Evolutionary conservation across 163 green algal species (phyloP), one percentile per base, ranked within the genome.

Genomic region (Chlorella variabilis): DNA sequence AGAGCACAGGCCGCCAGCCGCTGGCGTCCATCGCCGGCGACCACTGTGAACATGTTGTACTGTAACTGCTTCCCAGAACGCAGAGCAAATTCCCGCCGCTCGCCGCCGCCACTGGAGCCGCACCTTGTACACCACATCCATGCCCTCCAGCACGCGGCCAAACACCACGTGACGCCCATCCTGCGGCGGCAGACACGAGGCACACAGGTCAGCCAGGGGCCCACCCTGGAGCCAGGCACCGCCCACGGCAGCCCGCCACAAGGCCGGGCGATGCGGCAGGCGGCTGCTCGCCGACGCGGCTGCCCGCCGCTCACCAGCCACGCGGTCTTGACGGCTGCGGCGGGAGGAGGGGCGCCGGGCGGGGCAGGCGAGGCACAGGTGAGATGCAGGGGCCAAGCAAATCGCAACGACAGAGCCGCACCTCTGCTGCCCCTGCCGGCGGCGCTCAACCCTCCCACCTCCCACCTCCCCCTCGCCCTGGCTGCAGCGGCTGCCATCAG

Each of bases 41-140:
- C n/a, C n/a, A n/a, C n/a, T n/a, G n/a, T n/a, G n/a, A n/a, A n/a
- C n/a, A n/a, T n/a, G n/a, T n/a, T n/a, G n/a, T n/a, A n/a, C n/a
- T n/a, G n/a, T n/a, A n/a, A n/a, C n/a, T n/a, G n/a, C n/a, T n/a
- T n/a, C n/a, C n/a, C n/a, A n/a, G n/a, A n/a, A n/a, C n/a, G n/a
- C n/a, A n/a, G n/a, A n/a, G n/a, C n/a, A n/a, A n/a, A n/a, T n/a
- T n/a, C n/a, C n/a, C n/a, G n/a, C n/a, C n/a, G n/a, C n/a, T n/a
- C 15, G 61, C 29, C 3, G 31, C 11, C 15, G 29, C 2, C 25
- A 45, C 15, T 11, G 20, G 29, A 29, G 4, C 4, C 59, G 59
- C 36, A 54, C 70, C 82, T 95, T 93, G 79, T 94, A 92, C 39
- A 99, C 96, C 5, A 99, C 82, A 59, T 98, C 93, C 94, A 98